Evolutionary conservation across 306 rosid species (phyloP), one percentile per base, ranked within the genome.

Genomic region (Acacia melanoxylon): DNA sequence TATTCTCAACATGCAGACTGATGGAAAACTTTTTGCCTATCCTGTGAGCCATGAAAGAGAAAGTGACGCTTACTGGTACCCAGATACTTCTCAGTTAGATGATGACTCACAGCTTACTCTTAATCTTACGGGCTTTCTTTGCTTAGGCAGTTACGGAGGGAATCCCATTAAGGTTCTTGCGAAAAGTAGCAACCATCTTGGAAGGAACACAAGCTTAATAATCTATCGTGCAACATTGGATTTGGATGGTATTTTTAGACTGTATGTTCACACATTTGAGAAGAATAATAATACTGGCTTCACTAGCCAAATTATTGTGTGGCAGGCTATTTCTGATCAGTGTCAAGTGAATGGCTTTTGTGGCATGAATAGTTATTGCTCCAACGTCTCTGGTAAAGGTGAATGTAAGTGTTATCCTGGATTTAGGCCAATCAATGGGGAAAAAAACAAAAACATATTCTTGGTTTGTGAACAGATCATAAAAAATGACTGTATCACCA

Each of bases 301-400:
- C 4, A 29, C 0, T 54, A 61, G 58, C 13, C 17, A 27, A 41
- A 15, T 1, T 3, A 15, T 1, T 4, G 0, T 78, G 80, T 78
- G 86, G 90, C 31, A 29, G 3, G 42, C 87, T 71, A 1, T 48
- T 1, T 6, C 19, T 35, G 61, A 37, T 58, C 35, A 7, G 54
- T 84, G 90, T 75, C 44, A 35, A 24, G 37, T 87, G n/a, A 78
- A 63, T 3, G 87, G 87, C 10, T 4, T 73, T n/a, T 87, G 87
- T 71, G 90, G 90, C 4, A 63, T 81, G 2, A 87, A 87, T 77
- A 84, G 84, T 69, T 87, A 84, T 11, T 87, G 88, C 80, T 62
- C 75, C 16, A 13, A 0, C 3, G 40, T 48, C 3, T 8, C 7
- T 4, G 65, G 68, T 11, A 16, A 52, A 17, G 82, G 59, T 49